phyloP scores from a whole-genome alignment of 1,139 yeast species.

The Pichia sp. region DNA sequence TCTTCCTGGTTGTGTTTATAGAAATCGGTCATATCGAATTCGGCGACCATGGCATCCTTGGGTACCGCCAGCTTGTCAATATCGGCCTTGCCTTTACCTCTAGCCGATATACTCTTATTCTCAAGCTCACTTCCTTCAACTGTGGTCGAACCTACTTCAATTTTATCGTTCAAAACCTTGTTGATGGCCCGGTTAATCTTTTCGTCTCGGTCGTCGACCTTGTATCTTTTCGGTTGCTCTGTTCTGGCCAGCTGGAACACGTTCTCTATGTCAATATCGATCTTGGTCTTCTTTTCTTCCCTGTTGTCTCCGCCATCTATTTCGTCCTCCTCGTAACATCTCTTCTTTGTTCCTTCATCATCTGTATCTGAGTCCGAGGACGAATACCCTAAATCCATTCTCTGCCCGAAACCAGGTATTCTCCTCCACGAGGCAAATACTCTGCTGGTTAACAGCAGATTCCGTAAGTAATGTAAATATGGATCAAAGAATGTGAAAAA shows the following conservation, averaged over 20 bases:
- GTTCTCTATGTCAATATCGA: neutral
- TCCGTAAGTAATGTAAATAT: neutral
- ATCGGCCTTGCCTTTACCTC: neutral
- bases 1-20: constrained; percentile 24
- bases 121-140: neutral
- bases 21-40: constrained; percentile 26
- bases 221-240: neutral
- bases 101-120: neutral
- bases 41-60: constrained; percentile 16
- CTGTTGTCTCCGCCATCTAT: neutral
- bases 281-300: neutral
- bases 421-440: neutral
- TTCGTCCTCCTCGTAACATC: neutral
- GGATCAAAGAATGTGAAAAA: too few relatives aligned
- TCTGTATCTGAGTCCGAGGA: constrained; percentile 12
- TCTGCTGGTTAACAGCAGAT: too few relatives aligned
- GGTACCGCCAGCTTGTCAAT: neutral
- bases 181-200: neutral
- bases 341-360: neutral
- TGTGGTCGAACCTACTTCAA: neutral
- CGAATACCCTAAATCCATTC: constrained; percentile 12
- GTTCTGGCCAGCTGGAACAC: neutral
- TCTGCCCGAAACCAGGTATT: neutral
- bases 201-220: neutral
- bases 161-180: neutral